Base-by-base conservation (phyloP, 192 early-diverging fungal genomes). In the Coemansia sp. region DNA sequence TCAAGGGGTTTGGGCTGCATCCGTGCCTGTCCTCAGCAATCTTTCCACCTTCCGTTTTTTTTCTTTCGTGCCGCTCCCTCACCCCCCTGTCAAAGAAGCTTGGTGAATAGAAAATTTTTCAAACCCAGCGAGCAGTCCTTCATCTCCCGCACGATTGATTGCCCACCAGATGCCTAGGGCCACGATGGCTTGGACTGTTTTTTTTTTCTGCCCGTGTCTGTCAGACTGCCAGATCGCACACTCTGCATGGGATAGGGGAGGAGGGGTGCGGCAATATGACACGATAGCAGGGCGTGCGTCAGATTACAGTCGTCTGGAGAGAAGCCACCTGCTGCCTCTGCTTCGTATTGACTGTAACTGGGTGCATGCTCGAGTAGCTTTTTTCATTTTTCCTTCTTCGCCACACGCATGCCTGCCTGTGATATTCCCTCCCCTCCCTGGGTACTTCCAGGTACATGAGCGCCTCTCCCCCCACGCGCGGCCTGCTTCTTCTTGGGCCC, bases 51-150 rank as follows among this genome's bases (percentile, higher is more conserved):
- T 60, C 18, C 59, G 13, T 8, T 23, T 31, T 23, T 25, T 52
- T 41, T 43, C 21, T 55, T 31, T 14, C 16, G 6, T 28, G 13
- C 26, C 52, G 9, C 28, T 8, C 23, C 20, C 21, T 4, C 6
- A 43, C 47, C 48, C 52, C 50, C 52, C 52, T 55, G 52, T 55
- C 52, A 14, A 52, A 52, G 14, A 11, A 10, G 52, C 26, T 55
- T 16, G 52, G 52, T 55, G 33, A 55, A 55, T 55, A 55, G 33
- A 55, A 55, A 55, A 31, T 33, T 55, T 55, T 55, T 55, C 52
- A 55, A 55, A 55, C 52, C 52, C 52, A 55, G 52, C 52, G 26
- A 16, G 25, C 25, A 20, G 20, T 45, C n/a, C 48, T 50, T 50
- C 25, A 6, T 26, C 25, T 23, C 45, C 18, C 25, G 23, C 13